Percentiles rank a stretch among this genome's conserved stretches.
Conservation (phyloP, 352 stramenopile species). For the Phytophthora fragariae region DNA sequence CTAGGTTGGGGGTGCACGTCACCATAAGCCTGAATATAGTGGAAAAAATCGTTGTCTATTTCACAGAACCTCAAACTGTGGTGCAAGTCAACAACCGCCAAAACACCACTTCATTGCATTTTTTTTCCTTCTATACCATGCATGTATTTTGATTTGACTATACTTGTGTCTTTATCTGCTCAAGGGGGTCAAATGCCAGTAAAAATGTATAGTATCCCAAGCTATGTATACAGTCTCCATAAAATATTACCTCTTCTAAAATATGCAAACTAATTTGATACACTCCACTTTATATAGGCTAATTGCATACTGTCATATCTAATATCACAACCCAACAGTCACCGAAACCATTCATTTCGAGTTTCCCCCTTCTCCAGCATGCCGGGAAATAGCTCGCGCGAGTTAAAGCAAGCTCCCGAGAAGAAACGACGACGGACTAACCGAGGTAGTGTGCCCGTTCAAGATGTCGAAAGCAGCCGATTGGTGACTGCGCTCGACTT, state of each 20-base stretch:
- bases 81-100: no score
- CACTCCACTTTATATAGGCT: background rate
- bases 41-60: no score
- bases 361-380: background rate
- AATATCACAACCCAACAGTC: background rate
- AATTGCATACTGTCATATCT: background rate
- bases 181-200: no score
- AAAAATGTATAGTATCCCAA: no score
- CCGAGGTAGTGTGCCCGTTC: no score
- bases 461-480: background rate
- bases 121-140: background rate
- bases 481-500: constrained; percentile 8
- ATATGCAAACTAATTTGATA: no score
- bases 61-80: no score
- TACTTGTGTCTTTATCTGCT: background rate
- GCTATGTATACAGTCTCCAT: no score
- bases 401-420: background rate
- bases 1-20: no score
- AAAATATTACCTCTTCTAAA: no score
- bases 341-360: background rate
- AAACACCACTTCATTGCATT: no score
- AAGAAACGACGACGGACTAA: constrained; percentile 4
- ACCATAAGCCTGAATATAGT: no score
- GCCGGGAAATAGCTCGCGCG: background rate
- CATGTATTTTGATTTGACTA: background rate